A percentile compares a stretch with the other conserved stretches of the same genome.
Evolutionary conservation across 2,329 filamentous ascomycete species (phyloP).

Genomic region (Colletotrichum tropicicola): DNA sequence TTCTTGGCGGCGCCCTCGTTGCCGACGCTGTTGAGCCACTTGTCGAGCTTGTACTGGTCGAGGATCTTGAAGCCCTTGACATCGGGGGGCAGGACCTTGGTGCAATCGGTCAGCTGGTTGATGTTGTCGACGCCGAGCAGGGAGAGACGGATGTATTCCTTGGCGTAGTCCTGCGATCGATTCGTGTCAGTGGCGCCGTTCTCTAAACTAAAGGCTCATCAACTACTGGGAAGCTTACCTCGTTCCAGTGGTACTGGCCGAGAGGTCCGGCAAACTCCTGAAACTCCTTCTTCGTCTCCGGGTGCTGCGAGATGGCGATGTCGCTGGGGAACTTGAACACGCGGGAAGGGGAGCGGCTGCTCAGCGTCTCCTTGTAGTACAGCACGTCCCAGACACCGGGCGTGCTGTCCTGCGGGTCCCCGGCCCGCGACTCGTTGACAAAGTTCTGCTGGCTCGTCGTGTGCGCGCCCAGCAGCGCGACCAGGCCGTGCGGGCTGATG

Average conservation of each 20-base stretch:
- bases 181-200: neutral
- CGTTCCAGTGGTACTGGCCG: constrained; percentile 51
- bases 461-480: constrained; percentile 64
- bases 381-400: constrained; percentile 62
- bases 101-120: constrained; percentile 64
- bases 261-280: constrained; percentile 42
- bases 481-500: constrained; percentile 57
- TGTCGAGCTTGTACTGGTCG: constrained; percentile 30
- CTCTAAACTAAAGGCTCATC: no score
- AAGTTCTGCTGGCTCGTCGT: constrained; percentile 59
- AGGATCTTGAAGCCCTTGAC: constrained; percentile 17
- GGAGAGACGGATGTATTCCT: constrained; percentile 63
- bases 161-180: constrained; percentile 56
- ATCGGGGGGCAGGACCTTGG: constrained; percentile 54
- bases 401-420: constrained; percentile 60
- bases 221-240: constrained; percentile 44
- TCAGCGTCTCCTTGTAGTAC: constrained; percentile 55
- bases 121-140: constrained; percentile 67
- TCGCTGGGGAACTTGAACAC: constrained; percentile 54
- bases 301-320: constrained; percentile 46
- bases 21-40: constrained; percentile 32
- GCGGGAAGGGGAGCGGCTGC: constrained; percentile 39
- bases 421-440: constrained; percentile 48
- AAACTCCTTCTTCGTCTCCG: constrained; percentile 47
- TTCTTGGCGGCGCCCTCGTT: constrained; percentile 30